phyloP scores from a whole-genome alignment of 2,329 filamentous ascomycete genomes.

The Clathrospora elynae region DNA sequence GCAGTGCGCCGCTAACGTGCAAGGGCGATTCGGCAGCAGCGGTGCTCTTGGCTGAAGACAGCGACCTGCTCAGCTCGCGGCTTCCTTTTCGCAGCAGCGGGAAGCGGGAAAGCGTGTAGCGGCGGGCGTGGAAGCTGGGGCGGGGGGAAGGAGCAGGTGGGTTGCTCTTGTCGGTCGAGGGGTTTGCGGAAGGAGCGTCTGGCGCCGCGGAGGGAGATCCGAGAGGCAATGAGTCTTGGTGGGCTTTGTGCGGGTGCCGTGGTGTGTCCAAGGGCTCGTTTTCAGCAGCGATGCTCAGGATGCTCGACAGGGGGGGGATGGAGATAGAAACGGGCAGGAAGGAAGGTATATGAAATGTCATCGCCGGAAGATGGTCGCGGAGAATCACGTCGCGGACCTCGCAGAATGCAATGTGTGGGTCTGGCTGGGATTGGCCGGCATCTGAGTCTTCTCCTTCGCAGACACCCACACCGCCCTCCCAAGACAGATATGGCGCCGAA shows the following conservation, averaged over 20 bases:
- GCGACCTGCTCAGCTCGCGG: conserved; percentile 30
- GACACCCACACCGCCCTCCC: conserved; percentile 35
- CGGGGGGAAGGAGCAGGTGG: conserved; percentile 19
- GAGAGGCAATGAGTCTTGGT: conserved; percentile 5
- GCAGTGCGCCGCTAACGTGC: conserved; percentile 31
- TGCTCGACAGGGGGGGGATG: conserved; percentile 21
- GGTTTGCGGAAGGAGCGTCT: conserved; percentile 13
- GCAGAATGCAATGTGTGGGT: conserved; percentile 43
- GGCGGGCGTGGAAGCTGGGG: conserved; percentile 24
- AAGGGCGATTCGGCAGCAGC: conserved; percentile 30
- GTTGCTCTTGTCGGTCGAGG: conserved; percentile 9
- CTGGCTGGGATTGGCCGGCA: conserved; percentile 41
- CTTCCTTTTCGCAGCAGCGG: conserved; percentile 43
- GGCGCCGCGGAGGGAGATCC: conserved; percentile 8
- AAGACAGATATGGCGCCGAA: conserved; percentile 40
- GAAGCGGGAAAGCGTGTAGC: conserved; percentile 43
- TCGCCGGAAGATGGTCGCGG: conserved; percentile 42
- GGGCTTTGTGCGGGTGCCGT: conserved; percentile 8
- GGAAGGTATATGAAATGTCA: conserved; percentile 41
- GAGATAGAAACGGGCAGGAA: conserved; percentile 35
- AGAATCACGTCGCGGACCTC: conserved; percentile 37
- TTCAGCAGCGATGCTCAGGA: conserved; percentile 14
- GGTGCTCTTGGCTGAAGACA: conserved; percentile 25
- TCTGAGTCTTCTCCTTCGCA: conserved; percentile 32
- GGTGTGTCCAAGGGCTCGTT: conserved; percentile 6